Base-by-base conservation (phyloP, 202 grass and related monocot species). In the Carex sylvatica region DNA sequence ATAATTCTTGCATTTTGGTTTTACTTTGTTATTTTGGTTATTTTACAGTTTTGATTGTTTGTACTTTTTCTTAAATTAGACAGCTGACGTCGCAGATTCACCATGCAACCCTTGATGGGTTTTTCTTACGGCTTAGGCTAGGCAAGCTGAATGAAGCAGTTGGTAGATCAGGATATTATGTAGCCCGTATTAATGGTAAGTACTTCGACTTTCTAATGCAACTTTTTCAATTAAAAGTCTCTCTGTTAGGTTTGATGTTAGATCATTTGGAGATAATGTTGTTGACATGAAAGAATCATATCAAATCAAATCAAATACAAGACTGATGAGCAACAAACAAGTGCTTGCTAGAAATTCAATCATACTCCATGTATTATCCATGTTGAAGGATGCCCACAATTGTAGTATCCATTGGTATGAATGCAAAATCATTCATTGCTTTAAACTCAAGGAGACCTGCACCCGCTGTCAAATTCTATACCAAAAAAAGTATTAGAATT, bases 141-240 rank as follows among this genome's bases (percentile, higher is more conserved):
- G 88, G 95, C 23, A 98, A 93, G 86, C 95, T 83, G 95, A 91
- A 98, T 33, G 84, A 91, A 86, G 92, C 80, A 87, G 83, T 93
- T 76, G 90, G 95, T 61, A 89, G 90, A 86, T 93, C 95, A 12
- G 92, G 90, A 82, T 98, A 98, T 31, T 88, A 91, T 82, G 95
- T 95, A 66, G 92, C 90, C 35, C 83, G 84, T 28, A 89, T 98
- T 87, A 95, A 95, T 65, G 91, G 95, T 98, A 93, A 87, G 56
- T 93, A 33, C 65, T 80, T 87, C 30, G 28, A 83, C 20, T 49
- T 61, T 54, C 12, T 54, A 15, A 24, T 75, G 71, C 49, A 55
- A 24, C 70, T 13, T 51, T 74, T 52, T 52, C 4, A 52, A 72
- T 20, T 15, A 49, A 51, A 7, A 47, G 19, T 11, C 3, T 49